phyloP scores from a whole-genome alignment of 495 filamentous ascomycete species.

The Aspergillus steynii region DNA sequence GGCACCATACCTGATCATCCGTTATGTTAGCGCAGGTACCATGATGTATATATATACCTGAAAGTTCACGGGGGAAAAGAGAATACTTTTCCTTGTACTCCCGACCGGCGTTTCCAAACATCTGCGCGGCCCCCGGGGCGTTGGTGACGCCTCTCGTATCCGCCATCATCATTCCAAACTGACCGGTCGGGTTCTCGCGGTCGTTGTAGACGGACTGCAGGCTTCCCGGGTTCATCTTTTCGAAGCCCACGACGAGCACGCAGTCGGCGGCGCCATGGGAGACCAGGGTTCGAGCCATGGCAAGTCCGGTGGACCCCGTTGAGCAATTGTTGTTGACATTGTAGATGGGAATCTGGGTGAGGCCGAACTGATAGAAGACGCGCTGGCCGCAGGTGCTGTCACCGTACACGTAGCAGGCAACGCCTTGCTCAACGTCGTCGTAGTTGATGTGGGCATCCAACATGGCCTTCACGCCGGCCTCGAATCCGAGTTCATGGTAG shows the following conservation, averaged over 20 bases:
- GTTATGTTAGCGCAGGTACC: slow-evolving; percentile 20
- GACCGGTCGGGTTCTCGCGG: slow-evolving; percentile 71
- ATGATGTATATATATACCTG: too few species aligned
- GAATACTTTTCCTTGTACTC: slow-evolving; percentile 92
- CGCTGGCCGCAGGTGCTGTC: slow-evolving; percentile 94
- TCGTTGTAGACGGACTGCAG: slow-evolving; percentile 80
- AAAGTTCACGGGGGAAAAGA: slow-evolving; percentile 2
- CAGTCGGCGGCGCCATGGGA: slow-evolving; percentile 78
- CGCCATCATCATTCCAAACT: slow-evolving; percentile 74
- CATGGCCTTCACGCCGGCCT: slow-evolving; percentile 94
- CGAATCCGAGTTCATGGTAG: slow-evolving; percentile 76
- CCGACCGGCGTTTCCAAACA: slow-evolving; percentile 92
- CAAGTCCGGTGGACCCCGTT: slow-evolving; percentile 84
- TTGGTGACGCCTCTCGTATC: slow-evolving; percentile 76
- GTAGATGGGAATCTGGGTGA: slow-evolving; percentile 93
- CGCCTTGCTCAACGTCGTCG: slow-evolving; percentile 91
- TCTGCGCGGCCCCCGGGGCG: slow-evolving; percentile 82
- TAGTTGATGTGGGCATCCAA: slow-evolving; percentile 94
- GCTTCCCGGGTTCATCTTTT: slow-evolving; percentile 96
- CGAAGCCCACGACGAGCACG: slow-evolving; percentile 89
- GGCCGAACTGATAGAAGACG: slow-evolving; percentile 98
- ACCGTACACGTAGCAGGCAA: slow-evolving; percentile 98
- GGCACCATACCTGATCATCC: slow-evolving; percentile 66
- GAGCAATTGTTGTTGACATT: slow-evolving; percentile 99
- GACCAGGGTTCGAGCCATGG: slow-evolving; percentile 81